Evolutionary conservation across 1,284 basidiomycete species (phyloP).

Genomic region (Apiotrichum sp.): DNA sequence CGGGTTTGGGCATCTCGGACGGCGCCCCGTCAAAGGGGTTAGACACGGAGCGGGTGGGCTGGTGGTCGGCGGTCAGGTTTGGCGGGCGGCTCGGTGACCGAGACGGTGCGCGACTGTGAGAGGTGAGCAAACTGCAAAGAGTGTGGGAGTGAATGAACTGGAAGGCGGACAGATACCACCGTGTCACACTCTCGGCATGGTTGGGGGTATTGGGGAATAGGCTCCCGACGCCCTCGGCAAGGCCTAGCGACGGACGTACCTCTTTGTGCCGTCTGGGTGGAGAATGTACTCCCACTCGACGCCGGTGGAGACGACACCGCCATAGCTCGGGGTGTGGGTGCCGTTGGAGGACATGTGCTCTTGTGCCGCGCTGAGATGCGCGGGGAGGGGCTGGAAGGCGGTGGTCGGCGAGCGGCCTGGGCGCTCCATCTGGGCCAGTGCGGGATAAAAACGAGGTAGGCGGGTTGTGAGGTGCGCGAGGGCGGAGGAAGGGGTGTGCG

Average conservation of each 20-base stretch:
- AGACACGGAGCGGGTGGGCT: constrained; percentile 11
- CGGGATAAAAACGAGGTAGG: not conserved
- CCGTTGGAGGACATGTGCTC: constrained; percentile 34
- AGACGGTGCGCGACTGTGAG: constrained; percentile 31
- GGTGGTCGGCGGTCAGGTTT: constrained; percentile 14
- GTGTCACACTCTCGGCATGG: not conserved
- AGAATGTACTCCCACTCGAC: constrained; percentile 44
- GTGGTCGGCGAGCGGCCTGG: constrained; percentile 13
- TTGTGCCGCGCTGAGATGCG: constrained; percentile 31
- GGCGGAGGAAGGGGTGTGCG: too few species aligned
- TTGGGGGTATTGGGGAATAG: not conserved
- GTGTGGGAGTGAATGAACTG: not conserved
- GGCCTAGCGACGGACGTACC: constrained; percentile 23
- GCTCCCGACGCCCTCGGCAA: not conserved
- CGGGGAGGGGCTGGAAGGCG: constrained; percentile 37
- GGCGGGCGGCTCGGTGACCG: constrained; percentile 35
- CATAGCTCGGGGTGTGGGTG: constrained; percentile 54
- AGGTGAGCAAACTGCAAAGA: not conserved
- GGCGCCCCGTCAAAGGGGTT: constrained; percentile 9
- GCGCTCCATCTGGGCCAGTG: constrained; percentile 10
- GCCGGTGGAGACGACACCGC: constrained; percentile 52
- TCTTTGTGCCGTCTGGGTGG: constrained; percentile 32
- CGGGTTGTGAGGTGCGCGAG: not conserved
- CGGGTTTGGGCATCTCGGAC: constrained; percentile 4
- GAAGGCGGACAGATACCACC: not conserved